Evolutionary conservation across 495 filamentous ascomycete species (phyloP), one percentile per base, ranked within the genome.

Genomic region (Cenococcum geophilum): DNA sequence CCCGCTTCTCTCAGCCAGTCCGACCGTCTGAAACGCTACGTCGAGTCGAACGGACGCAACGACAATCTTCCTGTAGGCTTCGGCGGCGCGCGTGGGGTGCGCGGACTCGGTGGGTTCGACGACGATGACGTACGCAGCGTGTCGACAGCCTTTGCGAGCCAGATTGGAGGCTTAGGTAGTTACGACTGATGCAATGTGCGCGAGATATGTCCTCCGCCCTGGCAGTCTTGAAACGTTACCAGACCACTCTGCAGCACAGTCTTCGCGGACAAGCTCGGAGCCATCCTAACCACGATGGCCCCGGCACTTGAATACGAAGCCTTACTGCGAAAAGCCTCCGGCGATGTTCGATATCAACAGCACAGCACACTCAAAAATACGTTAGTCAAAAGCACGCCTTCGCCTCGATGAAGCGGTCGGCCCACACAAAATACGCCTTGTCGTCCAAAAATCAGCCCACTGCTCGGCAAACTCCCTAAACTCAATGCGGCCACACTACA

Each of bases 41-140:
- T 97, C 56, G 92, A 96, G 70, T 88, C 86, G 51, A 82, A 83
- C 57, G 85, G 85, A 22, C 84, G 83, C 67, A 79, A 80, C 63
- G 73, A 75, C 59, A 79, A 79, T 25, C 75, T 67, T 35, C 61
- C 71, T 60, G 67, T 69, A 43, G 75, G 72, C 36, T 54, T 65
- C 25, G 68, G 66, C 37, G 65, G 83, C 64, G 79, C 77, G 50
- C 76, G 79, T 58, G 80, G 78, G 34, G 66, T 64, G 32, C 57
- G 61, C 10, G 66, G 60, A 27, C 53, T 62, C 3, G 62, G 45
- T 52, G 59, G 54, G 1, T 65, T 65, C 35, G 71, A 73, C 14
- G 93, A 97, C 64, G 93, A 99, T 62, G 93, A 97, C 71, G 88
- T 92, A 60, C 88, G 92, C 73, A 97, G 92, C 72, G 83, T 97